Conservation (phyloP, 1,139 yeast genomes). For the Nadsonia commutata region DNA sequence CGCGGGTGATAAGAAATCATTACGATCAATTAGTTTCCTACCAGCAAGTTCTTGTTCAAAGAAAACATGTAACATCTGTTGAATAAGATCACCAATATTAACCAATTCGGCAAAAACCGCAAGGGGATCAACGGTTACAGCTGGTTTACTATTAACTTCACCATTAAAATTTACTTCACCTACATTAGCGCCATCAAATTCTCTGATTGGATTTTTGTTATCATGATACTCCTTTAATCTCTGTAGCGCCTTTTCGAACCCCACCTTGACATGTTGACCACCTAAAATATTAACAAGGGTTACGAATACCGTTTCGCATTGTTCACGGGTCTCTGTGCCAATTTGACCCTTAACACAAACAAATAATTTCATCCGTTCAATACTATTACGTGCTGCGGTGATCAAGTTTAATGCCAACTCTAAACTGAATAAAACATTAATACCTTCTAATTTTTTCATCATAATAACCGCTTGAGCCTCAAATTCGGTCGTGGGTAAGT, state of each 20-base stretch:
- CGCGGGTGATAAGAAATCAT: conserved; percentile 69
- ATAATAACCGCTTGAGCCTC: conserved; percentile 32
- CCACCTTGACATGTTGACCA: conserved; percentile 56
- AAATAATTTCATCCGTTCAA: conserved; percentile 24
- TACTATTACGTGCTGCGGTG: conserved; percentile 24
- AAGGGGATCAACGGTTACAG: conserved; percentile 45
- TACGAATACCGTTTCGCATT: conserved; percentile 47
- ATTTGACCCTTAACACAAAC: conserved; percentile 17
- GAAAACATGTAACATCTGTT: conserved; percentile 85
- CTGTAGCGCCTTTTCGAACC: conserved; percentile 66
- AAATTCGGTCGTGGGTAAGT: conserved; percentile 26
- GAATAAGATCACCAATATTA: conserved; percentile 81
- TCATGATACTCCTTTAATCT: conserved; percentile 64
- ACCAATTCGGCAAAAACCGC: conserved; percentile 80
- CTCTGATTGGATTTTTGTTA: conserved; percentile 27
- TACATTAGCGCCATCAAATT: conserved; percentile 11
- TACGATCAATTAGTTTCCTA: conserved; percentile 46
- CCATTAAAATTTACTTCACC: conserved; percentile 9
- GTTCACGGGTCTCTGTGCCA: conserved; percentile 20
- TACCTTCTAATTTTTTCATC: conserved; percentile 26
- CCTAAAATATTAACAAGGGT: conserved; percentile 54
- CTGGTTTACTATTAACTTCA: background rate
- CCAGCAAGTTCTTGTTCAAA: conserved; percentile 71
- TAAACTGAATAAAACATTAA: conserved; percentile 27
- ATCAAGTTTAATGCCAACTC: conserved; percentile 29